Evolutionary conservation across 768 basidiomycete species (phyloP), one percentile per base, ranked within the genome.

Genomic region (Scleroderma bovista): DNA sequence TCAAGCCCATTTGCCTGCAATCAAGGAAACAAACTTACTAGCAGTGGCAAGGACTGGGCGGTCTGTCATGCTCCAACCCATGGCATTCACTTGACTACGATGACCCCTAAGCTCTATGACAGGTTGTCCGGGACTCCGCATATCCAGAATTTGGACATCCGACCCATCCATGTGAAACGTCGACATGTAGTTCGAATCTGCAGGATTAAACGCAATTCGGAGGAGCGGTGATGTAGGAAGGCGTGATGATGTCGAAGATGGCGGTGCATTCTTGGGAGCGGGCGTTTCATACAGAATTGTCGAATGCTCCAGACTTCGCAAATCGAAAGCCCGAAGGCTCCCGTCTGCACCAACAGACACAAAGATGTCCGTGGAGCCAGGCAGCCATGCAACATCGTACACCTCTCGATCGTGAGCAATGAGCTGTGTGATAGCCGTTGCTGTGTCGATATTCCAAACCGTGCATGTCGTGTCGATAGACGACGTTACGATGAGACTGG

Each of bases 391-490:
- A 37, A 96, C 93, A 64, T 97, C 93, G 71, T 94, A 95, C 13
- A 93, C 93, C 71, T 94, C 88, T 42, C 90, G 83, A 74, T 97
- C 93, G 69, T 96, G 95, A 0, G 95, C 93, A 61, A 96, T 95
- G 52, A 99, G 82, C 67, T 98, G 96, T 3, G 96, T 99, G 63
- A 98, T 82, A 22, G 96, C 95, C 7, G 88, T 85, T 22, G 84
- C 81, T 3, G 91, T 91, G 60, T 95, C 88, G 63, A 99, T 90
- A 68, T 99, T 96, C 96, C 96, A 99, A 20, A 98, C 88, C 2
- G 96, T 98, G 66, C 95, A 98, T 13, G 94, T 96, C 45, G 96
- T 99, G 64, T 99, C 96, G 59, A 98, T 95, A 8, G 93, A 96
- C 20, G 95, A 94, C 6, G 96, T 99, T 33, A 98, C 95, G 58